phyloP scores from a whole-genome alignment of 2,329 filamentous ascomycete genomes.

The Xylariales sp. region DNA sequence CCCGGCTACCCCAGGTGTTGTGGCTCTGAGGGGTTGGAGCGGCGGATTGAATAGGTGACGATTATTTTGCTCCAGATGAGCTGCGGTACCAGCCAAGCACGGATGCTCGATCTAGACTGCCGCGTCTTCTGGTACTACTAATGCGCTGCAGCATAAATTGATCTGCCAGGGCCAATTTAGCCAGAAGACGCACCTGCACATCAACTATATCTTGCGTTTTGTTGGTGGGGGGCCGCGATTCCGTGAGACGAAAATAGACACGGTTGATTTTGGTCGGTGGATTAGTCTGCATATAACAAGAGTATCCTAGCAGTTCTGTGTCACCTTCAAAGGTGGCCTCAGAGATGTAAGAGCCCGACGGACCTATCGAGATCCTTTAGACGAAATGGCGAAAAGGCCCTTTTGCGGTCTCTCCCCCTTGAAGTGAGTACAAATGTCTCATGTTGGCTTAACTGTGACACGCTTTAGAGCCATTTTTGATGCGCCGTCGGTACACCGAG shows the following conservation, averaged over 20 bases:
- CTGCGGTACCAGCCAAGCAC: neutral
- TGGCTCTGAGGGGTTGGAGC: neutral
- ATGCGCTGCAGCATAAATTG: slow-evolving; percentile 20
- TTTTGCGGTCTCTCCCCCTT: neutral
- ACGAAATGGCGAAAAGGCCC: neutral
- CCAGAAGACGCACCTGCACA: slow-evolving; percentile 17
- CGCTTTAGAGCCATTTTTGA: neutral
- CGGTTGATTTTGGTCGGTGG: neutral
- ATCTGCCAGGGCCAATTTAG: slow-evolving; percentile 31
- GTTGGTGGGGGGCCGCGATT: slow-evolving; percentile 10
- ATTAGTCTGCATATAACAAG: neutral
- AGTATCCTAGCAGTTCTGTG: neutral
- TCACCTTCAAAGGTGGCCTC: neutral
- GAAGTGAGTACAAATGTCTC: neutral
- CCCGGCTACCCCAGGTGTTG: neutral
- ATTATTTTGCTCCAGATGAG: neutral
- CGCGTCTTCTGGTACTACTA: slow-evolving; percentile 14
- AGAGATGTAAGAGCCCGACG: neutral
- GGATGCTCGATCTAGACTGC: slow-evolving; percentile 12
- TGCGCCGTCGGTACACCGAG: neutral
- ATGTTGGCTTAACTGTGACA: neutral
- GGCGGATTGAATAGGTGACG: neutral
- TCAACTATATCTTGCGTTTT: slow-evolving; percentile 2
- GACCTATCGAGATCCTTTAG: neutral
- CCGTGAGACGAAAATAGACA: slow-evolving; percentile 28